A percentile compares a stretch with the other conserved stretches of the same genome.
These are phyloP conservation scores for Sugiyamaella sp. DNA, from an alignment of 1,139 yeast species.

Conservation along the genomic window DNA sequence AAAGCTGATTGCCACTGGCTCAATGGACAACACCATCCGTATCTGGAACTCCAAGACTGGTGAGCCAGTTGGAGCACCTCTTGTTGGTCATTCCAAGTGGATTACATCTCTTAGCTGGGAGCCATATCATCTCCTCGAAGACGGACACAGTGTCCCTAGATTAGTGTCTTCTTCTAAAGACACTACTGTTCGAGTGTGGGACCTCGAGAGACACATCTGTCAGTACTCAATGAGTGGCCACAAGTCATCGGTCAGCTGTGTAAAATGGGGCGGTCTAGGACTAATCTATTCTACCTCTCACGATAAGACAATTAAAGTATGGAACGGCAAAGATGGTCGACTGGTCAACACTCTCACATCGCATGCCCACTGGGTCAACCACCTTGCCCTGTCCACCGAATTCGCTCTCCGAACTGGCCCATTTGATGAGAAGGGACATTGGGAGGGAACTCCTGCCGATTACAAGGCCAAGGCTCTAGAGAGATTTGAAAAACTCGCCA, in stretches of 20 bases:
- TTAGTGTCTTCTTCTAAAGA: conserved; percentile 91
- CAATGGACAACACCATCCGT: conserved; percentile 89
- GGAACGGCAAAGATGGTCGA: conserved; percentile 84
- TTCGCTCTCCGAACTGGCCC: conserved; percentile 84
- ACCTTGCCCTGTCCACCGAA: conserved; percentile 88
- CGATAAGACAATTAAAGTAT: conserved; percentile 89
- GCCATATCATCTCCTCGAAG: conserved; percentile 78
- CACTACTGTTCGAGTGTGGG: conserved; percentile 90
- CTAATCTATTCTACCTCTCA: conserved; percentile 89
- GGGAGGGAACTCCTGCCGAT: conserved; percentile 50
- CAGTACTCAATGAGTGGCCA: conserved; percentile 83
- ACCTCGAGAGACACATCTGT: conserved; percentile 70
- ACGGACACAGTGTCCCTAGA: conserved; percentile 63
- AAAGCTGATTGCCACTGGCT: conserved; percentile 87
- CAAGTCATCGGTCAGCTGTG: conserved; percentile 86
- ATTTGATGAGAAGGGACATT: conserved; percentile 61
- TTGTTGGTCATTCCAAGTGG: conserved; percentile 87
- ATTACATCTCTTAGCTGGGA: conserved; percentile 92
- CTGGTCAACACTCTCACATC: conserved; percentile 78
- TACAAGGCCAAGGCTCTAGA: conserved; percentile 59
- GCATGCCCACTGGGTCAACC: conserved; percentile 99
- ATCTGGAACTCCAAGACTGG: conserved; percentile 87
- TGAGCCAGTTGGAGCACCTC: conserved; percentile 68
- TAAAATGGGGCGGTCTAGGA: conserved; percentile 94
- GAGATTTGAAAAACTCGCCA: conserved; percentile 79